Conservation (phyloP, 352 stramenopile species). For the Phytophthora tubulina region DNA sequence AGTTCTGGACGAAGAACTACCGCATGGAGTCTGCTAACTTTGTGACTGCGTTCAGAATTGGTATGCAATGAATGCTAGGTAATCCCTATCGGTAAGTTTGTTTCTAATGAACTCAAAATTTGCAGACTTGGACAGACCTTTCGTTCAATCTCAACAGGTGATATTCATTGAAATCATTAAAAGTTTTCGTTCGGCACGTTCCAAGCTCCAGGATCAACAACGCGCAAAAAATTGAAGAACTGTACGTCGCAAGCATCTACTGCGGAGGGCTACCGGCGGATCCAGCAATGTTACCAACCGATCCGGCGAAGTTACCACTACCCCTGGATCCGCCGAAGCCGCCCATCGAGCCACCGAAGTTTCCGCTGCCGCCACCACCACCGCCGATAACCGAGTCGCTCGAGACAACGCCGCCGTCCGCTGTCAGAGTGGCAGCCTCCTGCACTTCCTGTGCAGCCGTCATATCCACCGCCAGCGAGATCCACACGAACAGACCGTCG, state of each 20-base stretch:
- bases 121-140: neutral
- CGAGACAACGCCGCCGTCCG: constrained; percentile 29
- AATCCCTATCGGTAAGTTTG: neutral
- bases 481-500: constrained; percentile 32
- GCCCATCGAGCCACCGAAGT: constrained; percentile 30
- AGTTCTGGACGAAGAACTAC: constrained; percentile 50
- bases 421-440: constrained; percentile 22
- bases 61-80: neutral
- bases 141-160: neutral
- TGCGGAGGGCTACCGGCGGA: constrained; percentile 6
- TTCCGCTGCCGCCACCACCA: constrained; percentile 18
- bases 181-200: neutral
- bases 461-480: constrained; percentile 40
- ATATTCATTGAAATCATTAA: neutral
- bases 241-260: neutral
- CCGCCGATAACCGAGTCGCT: constrained; percentile 23
- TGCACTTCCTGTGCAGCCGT: constrained; percentile 20
- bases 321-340: constrained; percentile 23
- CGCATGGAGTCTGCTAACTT: constrained; percentile 51
- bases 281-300: constrained; percentile 4
- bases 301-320: constrained; percentile 16
- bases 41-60: neutral
- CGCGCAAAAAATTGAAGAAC: neutral
- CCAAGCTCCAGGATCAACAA: neutral
- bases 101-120: neutral